Base-by-base conservation (phyloP, 2,329 filamentous ascomycete genomes). In the Biscogniauxia marginata region DNA sequence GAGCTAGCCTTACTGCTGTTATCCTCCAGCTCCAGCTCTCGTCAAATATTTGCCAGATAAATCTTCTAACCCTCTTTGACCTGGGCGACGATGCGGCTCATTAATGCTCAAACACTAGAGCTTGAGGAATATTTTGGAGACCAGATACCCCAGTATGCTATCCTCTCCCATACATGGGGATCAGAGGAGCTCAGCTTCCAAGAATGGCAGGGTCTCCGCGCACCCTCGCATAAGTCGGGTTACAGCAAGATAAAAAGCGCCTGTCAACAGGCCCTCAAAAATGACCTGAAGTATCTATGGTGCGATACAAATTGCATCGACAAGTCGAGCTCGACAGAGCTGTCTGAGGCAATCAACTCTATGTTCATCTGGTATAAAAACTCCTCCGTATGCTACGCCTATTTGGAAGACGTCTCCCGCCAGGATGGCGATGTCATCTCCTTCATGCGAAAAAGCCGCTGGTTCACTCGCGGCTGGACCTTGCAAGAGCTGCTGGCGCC, bases 401-500 rank as follows among this genome's bases (percentile, higher is more conserved):
- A 48, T 18, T 49, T 56, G 13, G 23, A 34, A 13, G 54, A 56
- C 34, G 30, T 39, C 30, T 30, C 48, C 21, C n/a, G 22, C 9
- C 18, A n/a, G 4, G 44, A n/a, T 19, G 18, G 8, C 24, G 20
- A n/a, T 7, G 9, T 22, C 23, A 23, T 9, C 2, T 11, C 18
- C 8, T 22, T 19, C 2, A n/a, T 56, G 9, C 21, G 43, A 18
- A 22, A 43, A 3, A 34, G 52, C 23, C 39, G 30, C n/a, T 54
- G 30, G 24, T 50, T 50, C 4, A 49, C 19, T 19, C 47, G 59
- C 11, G 59, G 54, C 19, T 61, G 53, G 53, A 61, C 58, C 8
- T 30, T 60, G 13, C 57, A 62, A 23, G 60, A 58, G 23, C 48
- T 59, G 13, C 43, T 61, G 6, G 58, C 58, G 18, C 61, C 58